A percentile compares a stretch with the other conserved stretches of the same genome.
Conservation (phyloP, 148 eudicot species). For the Rhododendron henanense region DNA sequence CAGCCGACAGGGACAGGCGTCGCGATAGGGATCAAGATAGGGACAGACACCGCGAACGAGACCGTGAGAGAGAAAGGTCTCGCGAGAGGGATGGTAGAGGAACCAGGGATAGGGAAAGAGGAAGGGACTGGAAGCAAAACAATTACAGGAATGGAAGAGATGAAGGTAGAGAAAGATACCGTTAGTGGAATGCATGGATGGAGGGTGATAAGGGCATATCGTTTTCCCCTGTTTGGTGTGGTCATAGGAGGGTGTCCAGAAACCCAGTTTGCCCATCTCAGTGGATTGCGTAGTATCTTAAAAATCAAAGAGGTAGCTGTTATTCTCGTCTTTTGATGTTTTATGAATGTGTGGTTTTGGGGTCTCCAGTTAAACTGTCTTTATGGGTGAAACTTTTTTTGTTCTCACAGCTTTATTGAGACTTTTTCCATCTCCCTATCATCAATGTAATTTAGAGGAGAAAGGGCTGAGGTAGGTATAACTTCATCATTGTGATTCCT, state of each 20-base stretch:
- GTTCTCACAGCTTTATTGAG: slow-evolving; percentile 58
- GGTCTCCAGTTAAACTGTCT: slow-evolving; percentile 10
- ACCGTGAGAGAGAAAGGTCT: slow-evolving; percentile 32
- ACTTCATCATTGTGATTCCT: slow-evolving; percentile 23
- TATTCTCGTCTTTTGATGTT: slow-evolving; percentile 15
- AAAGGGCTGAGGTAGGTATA: slow-evolving; percentile 45
- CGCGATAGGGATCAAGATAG: slow-evolving; percentile 48
- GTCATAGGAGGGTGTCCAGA: slow-evolving; percentile 52
- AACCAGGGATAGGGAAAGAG: slow-evolving; percentile 16
- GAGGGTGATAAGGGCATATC: slow-evolving; percentile 69
- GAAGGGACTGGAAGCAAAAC: slow-evolving; percentile 1
- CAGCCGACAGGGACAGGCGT: slow-evolving; percentile 66
- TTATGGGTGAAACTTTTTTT: slow-evolving; percentile 34
- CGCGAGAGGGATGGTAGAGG: slow-evolving; percentile 18
- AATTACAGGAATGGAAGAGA: slow-evolving; percentile 27
- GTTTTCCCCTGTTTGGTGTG: slow-evolving; percentile 57
- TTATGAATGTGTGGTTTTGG: slow-evolving; percentile 29
- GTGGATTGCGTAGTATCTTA: slow-evolving; percentile 24
- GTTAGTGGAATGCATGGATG: slow-evolving; percentile 33
- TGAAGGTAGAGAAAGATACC: slow-evolving; percentile 45
- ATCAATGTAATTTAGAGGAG: slow-evolving; percentile 37
- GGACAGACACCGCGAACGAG: slow-evolving; percentile 34
- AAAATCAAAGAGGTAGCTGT: slow-evolving; percentile 33
- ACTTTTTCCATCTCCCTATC: slow-evolving; percentile 41
- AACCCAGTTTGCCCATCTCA: slow-evolving; percentile 28